These are phyloP conservation scores for Lachnellula arida DNA, from an alignment of 2,329 filamentous ascomycete species.

Conservation along the genomic window DNA sequence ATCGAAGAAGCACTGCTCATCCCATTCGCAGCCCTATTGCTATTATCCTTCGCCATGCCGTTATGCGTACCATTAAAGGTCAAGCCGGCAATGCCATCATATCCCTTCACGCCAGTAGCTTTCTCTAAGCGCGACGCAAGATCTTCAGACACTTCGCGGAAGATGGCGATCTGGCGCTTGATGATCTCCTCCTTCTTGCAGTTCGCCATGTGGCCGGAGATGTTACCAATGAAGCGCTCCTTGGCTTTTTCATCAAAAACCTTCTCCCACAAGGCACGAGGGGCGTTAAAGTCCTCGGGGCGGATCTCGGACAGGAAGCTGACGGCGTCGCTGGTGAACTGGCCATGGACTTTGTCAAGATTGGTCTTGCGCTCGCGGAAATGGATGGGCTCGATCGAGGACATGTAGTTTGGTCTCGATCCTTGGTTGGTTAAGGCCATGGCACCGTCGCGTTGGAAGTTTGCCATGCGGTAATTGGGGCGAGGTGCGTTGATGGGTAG, in stretches of 20 bases:
- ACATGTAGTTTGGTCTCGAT: slow-evolving; percentile 42
- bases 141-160: slow-evolving; percentile 57
- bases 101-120: slow-evolving; percentile 57
- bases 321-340: slow-evolving; percentile 40
- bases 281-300: slow-evolving; percentile 38
- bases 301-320: slow-evolving; percentile 39
- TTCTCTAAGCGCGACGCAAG: slow-evolving; percentile 56
- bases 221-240: slow-evolving; percentile 55
- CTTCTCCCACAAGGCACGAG: slow-evolving; percentile 54
- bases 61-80: slow-evolving; percentile 59
- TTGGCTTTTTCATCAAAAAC: slow-evolving; percentile 55
- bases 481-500: slow-evolving; percentile 40
- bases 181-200: slow-evolving; percentile 56
- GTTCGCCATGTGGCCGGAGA: slow-evolving; percentile 56
- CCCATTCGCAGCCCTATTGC: slow-evolving; percentile 47
- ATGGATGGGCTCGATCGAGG: slow-evolving; percentile 32
- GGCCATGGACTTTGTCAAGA: slow-evolving; percentile 36
- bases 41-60: slow-evolving; percentile 46
- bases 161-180: slow-evolving; percentile 61
- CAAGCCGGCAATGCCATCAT: slow-evolving; percentile 50
- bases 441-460: slow-evolving; percentile 36
- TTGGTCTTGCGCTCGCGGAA: slow-evolving; percentile 34
- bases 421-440: slow-evolving; percentile 42
- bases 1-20: slow-evolving; percentile 35
- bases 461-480: slow-evolving; percentile 32